Evolutionary conservation across 2,329 filamentous ascomycete genomes (phyloP).

Genomic region (Arthrobotrys conoides): DNA sequence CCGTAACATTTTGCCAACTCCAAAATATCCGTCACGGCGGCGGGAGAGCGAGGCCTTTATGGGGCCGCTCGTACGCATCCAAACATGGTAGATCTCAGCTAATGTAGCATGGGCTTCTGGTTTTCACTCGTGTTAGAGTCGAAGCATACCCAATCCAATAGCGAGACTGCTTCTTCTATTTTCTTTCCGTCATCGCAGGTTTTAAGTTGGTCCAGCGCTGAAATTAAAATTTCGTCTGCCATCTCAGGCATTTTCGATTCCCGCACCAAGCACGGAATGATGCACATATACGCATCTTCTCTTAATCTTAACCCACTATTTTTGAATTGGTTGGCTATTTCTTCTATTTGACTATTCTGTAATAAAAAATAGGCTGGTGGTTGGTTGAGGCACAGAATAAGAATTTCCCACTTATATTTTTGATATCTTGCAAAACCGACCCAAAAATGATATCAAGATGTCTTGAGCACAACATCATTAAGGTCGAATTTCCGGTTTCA

Average conservation of each 20-base stretch:
- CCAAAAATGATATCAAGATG: conserved; percentile 45
- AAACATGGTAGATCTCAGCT: conserved; percentile 31
- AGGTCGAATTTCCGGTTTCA: conserved; percentile 14
- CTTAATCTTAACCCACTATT: conserved; percentile 62
- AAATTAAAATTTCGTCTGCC: neutral
- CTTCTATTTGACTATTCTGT: conserved; percentile 31
- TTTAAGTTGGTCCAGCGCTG: neutral
- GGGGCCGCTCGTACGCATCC: conserved; percentile 6
- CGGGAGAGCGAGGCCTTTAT: neutral
- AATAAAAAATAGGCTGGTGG: neutral
- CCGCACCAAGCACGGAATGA: conserved; percentile 64
- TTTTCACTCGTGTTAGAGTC: neutral
- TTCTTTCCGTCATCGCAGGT: neutral
- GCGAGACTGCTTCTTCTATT: neutral
- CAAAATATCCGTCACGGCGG: neutral
- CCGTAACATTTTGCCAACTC: conserved; percentile 23
- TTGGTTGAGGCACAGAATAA: neutral
- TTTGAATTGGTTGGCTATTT: conserved; percentile 63
- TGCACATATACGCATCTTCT: conserved; percentile 64
- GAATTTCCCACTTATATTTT: conserved; percentile 30
- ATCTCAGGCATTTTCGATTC: conserved; percentile 21
- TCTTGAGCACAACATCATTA: conserved; percentile 52
- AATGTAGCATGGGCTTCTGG: neutral
- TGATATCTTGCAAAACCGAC: conserved; percentile 1
- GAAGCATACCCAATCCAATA: conserved; percentile 23